Evolutionary conservation across 148 eudicot species (phyloP).

Genomic region (Polygonum maritimum): DNA sequence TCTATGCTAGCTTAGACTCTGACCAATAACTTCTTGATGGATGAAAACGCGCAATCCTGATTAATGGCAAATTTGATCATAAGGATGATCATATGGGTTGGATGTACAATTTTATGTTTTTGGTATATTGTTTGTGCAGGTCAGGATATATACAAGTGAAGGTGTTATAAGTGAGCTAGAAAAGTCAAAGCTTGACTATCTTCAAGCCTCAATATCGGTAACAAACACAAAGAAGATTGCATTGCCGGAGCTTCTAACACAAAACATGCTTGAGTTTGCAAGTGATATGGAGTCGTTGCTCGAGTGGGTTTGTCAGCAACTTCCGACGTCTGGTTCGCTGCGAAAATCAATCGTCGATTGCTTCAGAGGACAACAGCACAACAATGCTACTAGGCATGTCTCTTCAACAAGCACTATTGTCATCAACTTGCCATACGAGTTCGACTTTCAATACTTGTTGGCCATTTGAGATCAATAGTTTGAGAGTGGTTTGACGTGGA

Average conservation of each 20-base stretch:
- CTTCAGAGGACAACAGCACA: conserved; percentile 33
- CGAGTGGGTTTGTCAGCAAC: conserved; percentile 78
- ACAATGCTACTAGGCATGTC: conserved; percentile 19
- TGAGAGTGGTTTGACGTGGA: not conserved
- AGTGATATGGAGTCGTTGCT: conserved; percentile 42
- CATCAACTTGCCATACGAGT: conserved; percentile 67
- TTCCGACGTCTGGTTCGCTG: conserved; percentile 77
- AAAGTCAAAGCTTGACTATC: conserved; percentile 69
- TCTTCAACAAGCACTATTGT: conserved; percentile 19
- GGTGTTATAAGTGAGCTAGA: conserved; percentile 60
- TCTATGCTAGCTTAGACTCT: too few species aligned
- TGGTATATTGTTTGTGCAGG: conserved; percentile 38
- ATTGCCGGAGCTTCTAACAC: conserved; percentile 58
- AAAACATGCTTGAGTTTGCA: conserved; percentile 64
- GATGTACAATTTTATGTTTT: too few species aligned
- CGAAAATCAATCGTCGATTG: conserved; percentile 86
- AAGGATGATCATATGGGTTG: too few species aligned
- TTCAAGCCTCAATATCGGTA: conserved; percentile 72
- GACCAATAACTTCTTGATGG: too few species aligned
- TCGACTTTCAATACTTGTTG: conserved; percentile 74
- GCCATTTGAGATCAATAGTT: conserved; percentile 3
- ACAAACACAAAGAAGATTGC: conserved; percentile 53
- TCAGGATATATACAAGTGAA: conserved; percentile 68
- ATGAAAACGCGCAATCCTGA: too few species aligned
- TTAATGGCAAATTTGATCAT: too few species aligned